A percentile compares a stretch with the other conserved stretches of the same genome.
These are phyloP conservation scores for Cicer yamashitae DNA, from an alignment of 306 rosid species.

Conservation along the genomic window DNA sequence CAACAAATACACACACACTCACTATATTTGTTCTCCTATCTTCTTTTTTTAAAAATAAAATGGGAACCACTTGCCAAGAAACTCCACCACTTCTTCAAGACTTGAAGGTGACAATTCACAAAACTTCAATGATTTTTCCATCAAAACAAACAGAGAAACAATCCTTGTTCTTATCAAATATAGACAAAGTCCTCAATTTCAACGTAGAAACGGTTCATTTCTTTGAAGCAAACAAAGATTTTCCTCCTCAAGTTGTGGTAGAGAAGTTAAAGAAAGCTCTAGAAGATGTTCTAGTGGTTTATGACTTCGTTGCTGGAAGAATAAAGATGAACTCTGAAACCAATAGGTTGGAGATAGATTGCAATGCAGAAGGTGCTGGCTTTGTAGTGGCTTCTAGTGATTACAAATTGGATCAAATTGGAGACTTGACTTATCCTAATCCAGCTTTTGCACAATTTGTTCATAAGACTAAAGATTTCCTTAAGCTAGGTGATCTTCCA, in stretches of 20 bases:
- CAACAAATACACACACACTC: neutral
- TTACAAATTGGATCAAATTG: slow-evolving; percentile 59
- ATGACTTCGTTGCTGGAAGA: slow-evolving; percentile 74
- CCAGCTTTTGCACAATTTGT: slow-evolving; percentile 68
- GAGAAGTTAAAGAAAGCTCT: slow-evolving; percentile 57
- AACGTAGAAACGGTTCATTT: slow-evolving; percentile 73
- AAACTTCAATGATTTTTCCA: slow-evolving; percentile 57
- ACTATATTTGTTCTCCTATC: neutral
- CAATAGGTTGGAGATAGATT: slow-evolving; percentile 66
- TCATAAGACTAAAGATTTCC: slow-evolving; percentile 51
- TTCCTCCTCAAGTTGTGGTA: slow-evolving; percentile 44
- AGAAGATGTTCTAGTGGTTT: slow-evolving; percentile 55
- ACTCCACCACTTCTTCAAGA: slow-evolving; percentile 48
- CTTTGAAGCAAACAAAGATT: slow-evolving; percentile 57
- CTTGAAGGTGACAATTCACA: slow-evolving; percentile 59
- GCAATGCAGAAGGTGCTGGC: slow-evolving; percentile 67
- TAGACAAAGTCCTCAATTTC: slow-evolving; percentile 74
- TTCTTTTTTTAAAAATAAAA: neutral
- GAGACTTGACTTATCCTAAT: slow-evolving; percentile 73
- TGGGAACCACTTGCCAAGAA: slow-evolving; percentile 42
- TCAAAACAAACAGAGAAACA: slow-evolving; percentile 52
- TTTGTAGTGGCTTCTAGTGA: slow-evolving; percentile 72
- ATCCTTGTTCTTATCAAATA: slow-evolving; percentile 75
- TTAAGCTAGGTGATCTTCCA: slow-evolving; percentile 56
- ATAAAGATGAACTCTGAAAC: slow-evolving; percentile 49